Evolutionary conservation across 2,329 filamentous ascomycete species (phyloP), one percentile per base, ranked within the genome.

Genomic region (Xylariaceae sp.): DNA sequence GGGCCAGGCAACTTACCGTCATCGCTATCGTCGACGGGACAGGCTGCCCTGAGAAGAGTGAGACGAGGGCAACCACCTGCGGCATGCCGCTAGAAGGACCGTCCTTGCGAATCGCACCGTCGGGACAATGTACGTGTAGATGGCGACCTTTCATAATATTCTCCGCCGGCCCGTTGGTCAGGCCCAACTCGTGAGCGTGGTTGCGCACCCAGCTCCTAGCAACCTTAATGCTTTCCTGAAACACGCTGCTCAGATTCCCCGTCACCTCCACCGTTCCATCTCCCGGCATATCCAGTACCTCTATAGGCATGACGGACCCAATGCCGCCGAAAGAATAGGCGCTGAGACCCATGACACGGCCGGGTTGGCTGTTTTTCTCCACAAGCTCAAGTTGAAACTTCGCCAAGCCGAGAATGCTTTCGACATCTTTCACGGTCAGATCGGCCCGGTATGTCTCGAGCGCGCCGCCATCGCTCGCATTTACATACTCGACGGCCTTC

Each of bases 151-250:
- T 92, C 91, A 97, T 96, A 67, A 99, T 91, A 70, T 99, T 92
- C 62, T 92, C 88, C 52, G 84, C 84, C 6, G 88, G 87, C 59
- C 91, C 85, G 54, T 85, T 78, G 3, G 89, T 91, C 41, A 99
- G 77, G 7, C 91, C 91, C 9, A 99, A 79, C 67, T 95, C 89
- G 66, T 87, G 96, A 2, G 92, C 91, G 70, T 99, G 92, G 3
- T 90, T 89, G 72, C 96, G 96, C 50, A 99, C 94, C 94, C 94
- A 99, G 12, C 87, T 92, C 35, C 97, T 79, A 8, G 94, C 94
- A 26, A 99, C 94, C 71, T 97, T 92, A 42, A 97, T 94, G 60
- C 87, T 92, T 73, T 99, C 94, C 73, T 97, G 97, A 56, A 99
- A 83, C 32, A 99, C 94, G 64, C 96, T 91, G 60, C 94, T 94